Evolutionary conservation across 2,329 filamentous ascomycete genomes (phyloP), one percentile per base, ranked within the genome.

Genomic region (Fusarium odoratissimum): DNA sequence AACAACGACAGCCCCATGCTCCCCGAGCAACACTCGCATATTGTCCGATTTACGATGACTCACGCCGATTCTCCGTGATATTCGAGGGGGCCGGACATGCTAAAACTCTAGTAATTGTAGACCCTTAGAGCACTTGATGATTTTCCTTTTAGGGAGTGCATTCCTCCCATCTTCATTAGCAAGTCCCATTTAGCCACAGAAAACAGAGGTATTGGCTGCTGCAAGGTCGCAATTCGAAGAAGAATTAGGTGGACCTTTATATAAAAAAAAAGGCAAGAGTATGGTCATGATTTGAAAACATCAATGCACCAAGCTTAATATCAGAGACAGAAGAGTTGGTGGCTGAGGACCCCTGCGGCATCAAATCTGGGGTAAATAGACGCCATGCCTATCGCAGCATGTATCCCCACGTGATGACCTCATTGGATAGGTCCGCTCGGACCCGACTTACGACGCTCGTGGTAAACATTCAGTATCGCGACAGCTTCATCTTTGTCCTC

Each of bases 341-440:
- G 33, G 33, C 19, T 31, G 31, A 55, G 12, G 14, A 30, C 30
- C 67, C 59, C 30, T 48, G 44, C 16, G 37, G 58, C 31, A 52
- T 40, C 28, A 31, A 57, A 71, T 62, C 70, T 41, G 70, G 70
- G 69, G 70, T 64, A 71, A 56, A 60, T 8, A 41, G 30, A 52
- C 51, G 46, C 70, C 49, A 71, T 73, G 9, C 71, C 71, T 67
- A 73, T 64, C 61, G 31, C 37, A 60, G 66, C 33, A 30, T 38
- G n/a, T 55, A 51, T 57, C 58, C 16, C 66, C 71, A 73, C 71
- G 71, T 73, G 71, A 73, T 73, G 71, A 71, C 66, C 71, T 73
- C 71, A 73, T 73, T 71, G 61, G 66, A 60, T 61, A 54, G 48
- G 30, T 35, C 48, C n/a, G 38, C 46, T 45, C 61, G 23, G 61